Conservation (phyloP, 768 basidiomycete genomes). For the Lactarius sp. region DNA sequence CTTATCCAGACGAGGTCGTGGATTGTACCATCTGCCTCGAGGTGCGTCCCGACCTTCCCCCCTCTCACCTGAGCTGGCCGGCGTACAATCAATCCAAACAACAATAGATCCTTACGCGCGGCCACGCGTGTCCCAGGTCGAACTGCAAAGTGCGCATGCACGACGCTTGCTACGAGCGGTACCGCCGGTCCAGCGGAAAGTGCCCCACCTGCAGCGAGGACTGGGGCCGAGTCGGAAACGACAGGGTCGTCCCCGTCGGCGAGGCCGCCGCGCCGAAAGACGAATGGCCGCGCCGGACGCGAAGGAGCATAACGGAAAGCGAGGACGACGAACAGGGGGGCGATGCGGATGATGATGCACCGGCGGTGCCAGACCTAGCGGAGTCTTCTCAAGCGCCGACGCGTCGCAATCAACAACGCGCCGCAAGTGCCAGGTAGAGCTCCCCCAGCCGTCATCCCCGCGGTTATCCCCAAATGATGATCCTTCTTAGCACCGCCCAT, state of each 20-base stretch:
- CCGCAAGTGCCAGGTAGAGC: slow-evolving; percentile 1
- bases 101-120: slow-evolving; percentile 60
- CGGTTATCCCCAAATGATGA: background rate
- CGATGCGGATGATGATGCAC: background rate
- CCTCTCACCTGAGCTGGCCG: background rate
- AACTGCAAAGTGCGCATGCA: slow-evolving; percentile 67
- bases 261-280: slow-evolving; percentile 40
- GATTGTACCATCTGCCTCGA: slow-evolving; percentile 75
- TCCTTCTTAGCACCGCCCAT: slow-evolving; percentile 29
- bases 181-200: slow-evolving; percentile 38
- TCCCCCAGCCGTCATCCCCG: background rate
- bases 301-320: slow-evolving; percentile 38
- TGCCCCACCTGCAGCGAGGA: slow-evolving; percentile 56
- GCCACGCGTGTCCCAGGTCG: slow-evolving; percentile 52
- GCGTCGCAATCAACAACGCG: slow-evolving; percentile 10
- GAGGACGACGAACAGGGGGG: slow-evolving; percentile 47
- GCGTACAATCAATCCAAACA: background rate
- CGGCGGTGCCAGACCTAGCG: background rate
- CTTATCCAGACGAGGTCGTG: slow-evolving; percentile 62
- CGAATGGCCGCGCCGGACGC: slow-evolving; percentile 22
- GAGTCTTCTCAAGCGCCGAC: slow-evolving; percentile 8
- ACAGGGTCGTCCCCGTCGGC: slow-evolving; percentile 52
- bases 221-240: slow-evolving; percentile 54
- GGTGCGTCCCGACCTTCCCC: slow-evolving; percentile 35
- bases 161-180: slow-evolving; percentile 54